Evolutionary conservation across 768 basidiomycete genomes (phyloP).

Genomic region (Psilocybe azurescens): DNA sequence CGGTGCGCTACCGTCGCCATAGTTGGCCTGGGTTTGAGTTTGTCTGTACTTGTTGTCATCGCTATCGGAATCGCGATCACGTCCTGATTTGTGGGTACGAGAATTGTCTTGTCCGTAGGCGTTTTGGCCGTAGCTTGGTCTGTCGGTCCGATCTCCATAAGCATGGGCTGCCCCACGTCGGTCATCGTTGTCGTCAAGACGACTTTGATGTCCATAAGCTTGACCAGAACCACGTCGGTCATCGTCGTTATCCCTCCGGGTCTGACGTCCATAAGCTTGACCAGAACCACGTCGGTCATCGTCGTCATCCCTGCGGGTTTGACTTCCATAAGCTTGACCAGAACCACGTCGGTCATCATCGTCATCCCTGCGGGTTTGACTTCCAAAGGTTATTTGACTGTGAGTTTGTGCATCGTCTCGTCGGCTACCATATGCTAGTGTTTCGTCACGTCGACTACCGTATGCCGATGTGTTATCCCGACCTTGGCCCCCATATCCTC

Average conservation of each 20-base stretch:
- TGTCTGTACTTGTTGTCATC: conserved; percentile 12
- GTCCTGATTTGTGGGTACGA: conserved; percentile 1
- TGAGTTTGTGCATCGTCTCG: neutral
- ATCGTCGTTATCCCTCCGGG: conserved; percentile 14
- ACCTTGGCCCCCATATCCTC: conserved; percentile 20
- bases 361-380: conserved; percentile 5
- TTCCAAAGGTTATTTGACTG: neutral
- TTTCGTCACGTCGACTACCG: conserved; percentile 8
- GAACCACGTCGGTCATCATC: conserved; percentile 17
- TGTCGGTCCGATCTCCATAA: neutral
- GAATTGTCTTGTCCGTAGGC: conserved; percentile 12
- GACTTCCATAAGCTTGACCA: neutral
- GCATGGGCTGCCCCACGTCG: conserved; percentile 1
- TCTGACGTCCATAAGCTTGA: conserved; percentile 2
- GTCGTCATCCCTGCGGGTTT: conserved; percentile 11
- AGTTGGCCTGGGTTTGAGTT: neutral
- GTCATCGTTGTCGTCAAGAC: conserved; percentile 17
- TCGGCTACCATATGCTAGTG: neutral
- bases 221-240: conserved; percentile 11
- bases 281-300: conserved; percentile 13
- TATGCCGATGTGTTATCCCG: conserved; percentile 15
- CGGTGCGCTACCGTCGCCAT: neutral
- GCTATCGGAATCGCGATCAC: conserved; percentile 13
- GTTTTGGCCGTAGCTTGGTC: conserved; percentile 5
- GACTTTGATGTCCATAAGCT: neutral